These are phyloP conservation scores for Clarireedia homoeocarpa DNA, from an alignment of 2,329 filamentous ascomycete species.

Conservation along the genomic window DNA sequence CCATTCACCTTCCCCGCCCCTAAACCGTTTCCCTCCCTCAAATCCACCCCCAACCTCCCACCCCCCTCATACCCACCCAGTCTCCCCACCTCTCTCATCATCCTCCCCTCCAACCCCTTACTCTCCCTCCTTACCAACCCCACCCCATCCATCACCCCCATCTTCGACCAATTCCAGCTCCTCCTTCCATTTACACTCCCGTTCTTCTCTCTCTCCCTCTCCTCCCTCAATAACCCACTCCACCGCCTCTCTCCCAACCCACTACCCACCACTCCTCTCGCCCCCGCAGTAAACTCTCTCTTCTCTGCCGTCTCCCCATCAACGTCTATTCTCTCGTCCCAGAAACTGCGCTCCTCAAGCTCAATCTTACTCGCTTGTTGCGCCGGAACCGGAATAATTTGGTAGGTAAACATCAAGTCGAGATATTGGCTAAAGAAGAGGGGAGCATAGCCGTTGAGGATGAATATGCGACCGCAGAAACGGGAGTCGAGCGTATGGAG, in stretches of 20 bases:
- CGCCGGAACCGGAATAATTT: background rate
- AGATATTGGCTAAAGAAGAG: slow-evolving; percentile 15
- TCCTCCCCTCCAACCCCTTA: slow-evolving; percentile 2
- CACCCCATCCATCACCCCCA: slow-evolving; percentile 4
- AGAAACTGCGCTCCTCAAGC: background rate
- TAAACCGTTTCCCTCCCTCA: background rate
- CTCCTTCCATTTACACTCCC: slow-evolving; percentile 4
- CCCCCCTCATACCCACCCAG: slow-evolving; percentile 1
- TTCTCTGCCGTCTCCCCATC: slow-evolving; percentile 15
- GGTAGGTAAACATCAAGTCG: slow-evolving; percentile 4
- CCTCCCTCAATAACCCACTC: background rate
- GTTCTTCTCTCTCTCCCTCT: background rate
- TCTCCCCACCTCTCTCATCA: background rate
- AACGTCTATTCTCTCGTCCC: slow-evolving; percentile 11
- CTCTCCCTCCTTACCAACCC: background rate
- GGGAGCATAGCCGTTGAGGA: slow-evolving; percentile 3
- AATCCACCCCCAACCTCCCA: background rate
- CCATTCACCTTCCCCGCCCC: background rate
- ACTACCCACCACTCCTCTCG: background rate
- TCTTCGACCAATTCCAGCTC: slow-evolving; percentile 2
- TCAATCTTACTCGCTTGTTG: background rate
- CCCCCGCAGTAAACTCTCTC: slow-evolving; percentile 14
- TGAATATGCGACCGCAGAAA: slow-evolving; percentile 30
- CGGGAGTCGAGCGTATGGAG: slow-evolving; percentile 28
- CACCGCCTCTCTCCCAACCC: background rate